phyloP scores from a whole-genome alignment of 116 monocot genomes.

The Dioscorea cayenensis region DNA sequence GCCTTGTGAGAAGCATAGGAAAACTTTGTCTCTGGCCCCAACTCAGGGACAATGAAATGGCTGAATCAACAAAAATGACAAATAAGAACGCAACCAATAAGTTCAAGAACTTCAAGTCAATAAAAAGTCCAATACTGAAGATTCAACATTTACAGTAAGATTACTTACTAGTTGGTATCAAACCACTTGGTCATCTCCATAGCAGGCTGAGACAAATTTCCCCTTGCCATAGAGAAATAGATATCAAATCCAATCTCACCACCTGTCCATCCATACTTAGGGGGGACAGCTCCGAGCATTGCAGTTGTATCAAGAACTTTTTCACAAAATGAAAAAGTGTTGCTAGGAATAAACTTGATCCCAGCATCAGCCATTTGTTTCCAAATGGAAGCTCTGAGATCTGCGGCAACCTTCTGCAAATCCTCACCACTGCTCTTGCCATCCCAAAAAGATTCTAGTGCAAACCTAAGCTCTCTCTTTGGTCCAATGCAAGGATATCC shows the following conservation, averaged over 20 bases:
- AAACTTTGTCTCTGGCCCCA: conserved; percentile 41
- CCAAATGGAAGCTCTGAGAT: conserved; percentile 38
- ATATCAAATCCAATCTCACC: conserved; percentile 35
- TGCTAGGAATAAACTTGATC: conserved; percentile 35
- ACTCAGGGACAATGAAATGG: conserved; percentile 57
- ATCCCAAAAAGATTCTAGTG: conserved; percentile 47
- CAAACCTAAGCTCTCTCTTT: conserved; percentile 49
- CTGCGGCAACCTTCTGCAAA: conserved; percentile 33
- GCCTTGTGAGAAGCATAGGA: conserved; percentile 48
- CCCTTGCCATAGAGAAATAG: conserved; percentile 41
- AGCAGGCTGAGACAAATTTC: conserved; percentile 33
- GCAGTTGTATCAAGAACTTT: conserved; percentile 28
- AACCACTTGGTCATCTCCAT: conserved; percentile 54
- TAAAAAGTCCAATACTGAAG: background rate
- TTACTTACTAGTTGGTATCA: conserved; percentile 42
- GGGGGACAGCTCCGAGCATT: conserved; percentile 37
- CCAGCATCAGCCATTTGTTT: conserved; percentile 37
- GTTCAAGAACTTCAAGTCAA: background rate
- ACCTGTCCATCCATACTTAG: conserved; percentile 31
- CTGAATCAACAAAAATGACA: conserved; percentile 13
- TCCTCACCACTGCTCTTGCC: conserved; percentile 37
- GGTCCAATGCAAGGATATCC: conserved; percentile 47
- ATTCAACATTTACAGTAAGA: background rate
- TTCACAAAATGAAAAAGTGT: conserved; percentile 37
- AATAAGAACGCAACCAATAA: background rate